These are phyloP conservation scores for Scheffersomyces stipitis DNA, from an alignment of 805 yeast species.

Conservation along the genomic window DNA sequence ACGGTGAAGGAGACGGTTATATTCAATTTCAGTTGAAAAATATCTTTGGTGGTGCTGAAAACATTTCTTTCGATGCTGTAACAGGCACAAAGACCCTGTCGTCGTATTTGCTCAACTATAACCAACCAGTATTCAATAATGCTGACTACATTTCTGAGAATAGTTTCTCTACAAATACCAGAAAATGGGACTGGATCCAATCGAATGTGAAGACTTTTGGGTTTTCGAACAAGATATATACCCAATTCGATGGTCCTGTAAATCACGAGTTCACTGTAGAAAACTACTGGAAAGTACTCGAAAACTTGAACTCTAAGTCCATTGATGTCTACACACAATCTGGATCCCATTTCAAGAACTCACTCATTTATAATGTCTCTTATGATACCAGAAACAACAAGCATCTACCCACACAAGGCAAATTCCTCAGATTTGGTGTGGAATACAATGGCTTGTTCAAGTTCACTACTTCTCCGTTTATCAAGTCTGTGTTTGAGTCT, in stretches of 20 bases:
- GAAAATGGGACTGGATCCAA: slow-evolving; percentile 49
- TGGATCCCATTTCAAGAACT: slow-evolving; percentile 47
- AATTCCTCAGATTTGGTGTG: slow-evolving; percentile 31
- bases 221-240: slow-evolving; percentile 37
- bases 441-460: slow-evolving; percentile 35
- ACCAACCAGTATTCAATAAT: slow-evolving; percentile 45
- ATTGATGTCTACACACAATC: slow-evolving; percentile 36
- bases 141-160: slow-evolving; percentile 42
- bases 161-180: slow-evolving; percentile 40
- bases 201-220: slow-evolving; percentile 48
- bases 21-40: slow-evolving; percentile 64
- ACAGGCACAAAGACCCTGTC: slow-evolving; percentile 51
- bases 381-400: slow-evolving; percentile 47
- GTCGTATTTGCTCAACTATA: slow-evolving; percentile 48
- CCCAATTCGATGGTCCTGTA: slow-evolving; percentile 29
- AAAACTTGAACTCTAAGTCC: slow-evolving; percentile 28
- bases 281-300: slow-evolving; percentile 42
- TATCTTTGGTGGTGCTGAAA: slow-evolving; percentile 59
- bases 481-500: slow-evolving; percentile 44
- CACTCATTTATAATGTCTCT: slow-evolving; percentile 37
- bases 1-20: slow-evolving; percentile 96
- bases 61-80: slow-evolving; percentile 49
- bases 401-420: slow-evolving; percentile 46
- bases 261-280: slow-evolving; percentile 52
- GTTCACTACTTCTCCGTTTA: slow-evolving; percentile 27